Base-by-base conservation (phyloP, 2,329 filamentous ascomycete species). In the Clonostachys byssicola region DNA sequence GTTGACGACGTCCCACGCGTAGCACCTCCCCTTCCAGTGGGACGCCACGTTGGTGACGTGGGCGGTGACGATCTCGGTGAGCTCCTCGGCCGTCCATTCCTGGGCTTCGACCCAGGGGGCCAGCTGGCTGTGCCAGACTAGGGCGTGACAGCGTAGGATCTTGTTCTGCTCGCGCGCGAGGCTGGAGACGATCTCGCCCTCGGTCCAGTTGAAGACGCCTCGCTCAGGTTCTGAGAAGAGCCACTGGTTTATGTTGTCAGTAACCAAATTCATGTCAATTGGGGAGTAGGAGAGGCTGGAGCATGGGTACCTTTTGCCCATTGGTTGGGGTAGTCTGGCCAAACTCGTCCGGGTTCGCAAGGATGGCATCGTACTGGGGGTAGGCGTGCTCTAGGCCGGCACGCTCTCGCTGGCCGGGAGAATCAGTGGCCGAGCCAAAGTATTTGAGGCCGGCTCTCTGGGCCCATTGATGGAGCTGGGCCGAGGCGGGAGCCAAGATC, bases 1-100 rank as follows among this genome's bases (percentile, higher is more conserved):
- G 60, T 86, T 86, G 20, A 85, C 73, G 0, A 86, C 82, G 47
- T 86, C 82, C 81, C 81, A 86, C 30, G 75, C 72, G 59, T 80
- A 80, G 62, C 82, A 84, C 54, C 78, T 70, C 48, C 78, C 76
- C 60, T 75, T 75, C 67, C 77, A 85, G 62, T 84, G 73, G 13
- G 64, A 68, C 7, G 78, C 76, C 44, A 77, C 79, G 52, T 77
- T 72, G 50, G 74, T 73, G 53, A 88, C 79, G 62, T 87, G 83
- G 45, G 75, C 75, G 60, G 58, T 52, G 36, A 68, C 65, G 17
- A 79, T 74, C 5, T 66, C 64, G 13, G 73, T 74, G 5, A 89
- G 72, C 39, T 81, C 78, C 4, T 65, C 68, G 49, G 76, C 75
- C 13, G 78, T 84, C 78, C 80, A 88, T 34, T 59, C 52, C 23